phyloP scores from a whole-genome alignment of 306 rosid genomes.

The Cucumis sativus region Cucumber_9930_V3 NC_026660.2:1352001-1352500 shows the following conservation, averaged over 20 bases:
- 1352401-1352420: constrained; percentile 31
- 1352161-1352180: constrained; percentile 36
- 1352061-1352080: constrained; percentile 22
- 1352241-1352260: constrained; percentile 51
- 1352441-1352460: background rate
- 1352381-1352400: constrained; percentile 28
- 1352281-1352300: constrained; percentile 18
- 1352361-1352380: constrained; percentile 16
- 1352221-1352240: constrained; percentile 46
- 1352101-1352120: constrained; percentile 55
- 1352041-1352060: constrained; percentile 20
- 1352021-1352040: constrained; percentile 54
- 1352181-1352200: constrained; percentile 41
- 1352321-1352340: constrained; percentile 4
- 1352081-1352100: constrained; percentile 26
- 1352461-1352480: background rate
- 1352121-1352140: constrained; percentile 36
- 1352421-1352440: constrained; percentile 48
- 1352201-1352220: constrained; percentile 43
- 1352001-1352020: constrained; percentile 80
- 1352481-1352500: background rate
- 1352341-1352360: background rate
- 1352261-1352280: constrained; percentile 24
- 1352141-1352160: constrained; percentile 21
- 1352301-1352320: background rate